Evolutionary conservation across 176 grass and related monocot species (phyloP), one percentile per base, ranked within the genome.

Genomic region (Dactylis glomerata): DNA sequence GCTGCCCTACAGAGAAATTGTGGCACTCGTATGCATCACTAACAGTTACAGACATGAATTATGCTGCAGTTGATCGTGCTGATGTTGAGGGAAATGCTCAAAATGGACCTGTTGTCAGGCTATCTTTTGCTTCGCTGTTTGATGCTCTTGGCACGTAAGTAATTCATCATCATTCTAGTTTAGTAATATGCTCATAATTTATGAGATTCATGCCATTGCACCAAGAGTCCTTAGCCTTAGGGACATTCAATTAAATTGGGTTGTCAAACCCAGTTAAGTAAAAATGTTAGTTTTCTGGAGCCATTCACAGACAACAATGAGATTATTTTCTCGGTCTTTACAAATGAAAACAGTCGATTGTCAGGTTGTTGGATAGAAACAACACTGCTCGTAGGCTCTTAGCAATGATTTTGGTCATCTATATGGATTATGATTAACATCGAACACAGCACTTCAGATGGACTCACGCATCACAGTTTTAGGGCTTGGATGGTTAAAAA

Each of bases 1-100:
- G 3, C 28, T 76, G 15, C 73, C 56, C 57, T 80, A 51, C 30
- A 61, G 12, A 68, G 77, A 81, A 61, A 61, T 27, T 84, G 31
- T 59, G 59, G 37, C 31, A 26, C 30, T 78, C 0, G 16, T 72
- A 75, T 85, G 50, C n/a, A 80, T 75, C 46, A 83, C 59, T 84
- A 87, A 59, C 17, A 58, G 62, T 67, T 73, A 40, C 61, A 54
- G 15, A 78, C 85, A 90, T 74, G 32, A 50, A 78, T 26, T 90
- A 46, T 81, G 61, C 76, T 99, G 88, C 88, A 99, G 96, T 94
- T 94, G 96, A 99, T 82, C 78, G 79, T 81, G 83, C 85, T 61
- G 96, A 98, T 88, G 76, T 99, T 42, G 96, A 96, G 74, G 96
- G 96, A 73, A 99, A 94, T 91, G 93, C 89, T 75, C 89, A 95